These are phyloP conservation scores for Amaranthus palmeri DNA, from an alignment of 148 eudicot species.

Conservation along the genomic window DNA sequence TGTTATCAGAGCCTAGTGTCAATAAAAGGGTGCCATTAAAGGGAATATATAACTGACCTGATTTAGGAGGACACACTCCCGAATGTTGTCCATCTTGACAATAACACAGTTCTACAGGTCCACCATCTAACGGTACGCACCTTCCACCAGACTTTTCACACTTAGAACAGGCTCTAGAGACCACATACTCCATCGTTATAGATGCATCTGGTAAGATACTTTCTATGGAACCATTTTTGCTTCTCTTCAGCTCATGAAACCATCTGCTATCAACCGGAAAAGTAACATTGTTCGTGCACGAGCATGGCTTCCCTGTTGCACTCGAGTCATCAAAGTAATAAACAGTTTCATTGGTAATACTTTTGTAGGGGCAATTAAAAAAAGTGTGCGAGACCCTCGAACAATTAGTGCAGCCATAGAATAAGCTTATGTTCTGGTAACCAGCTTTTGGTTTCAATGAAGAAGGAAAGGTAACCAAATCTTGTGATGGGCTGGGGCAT, in stretches of 20 bases:
- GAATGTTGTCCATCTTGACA: neutral
- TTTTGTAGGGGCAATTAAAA: neutral
- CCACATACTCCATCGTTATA: conserved; percentile 8
- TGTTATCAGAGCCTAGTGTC: too few relatives aligned
- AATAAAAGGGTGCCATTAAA: too few relatives aligned
- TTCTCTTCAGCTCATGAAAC: neutral
- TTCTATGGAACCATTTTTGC: neutral
- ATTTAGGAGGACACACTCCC: neutral
- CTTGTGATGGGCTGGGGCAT: too few relatives aligned
- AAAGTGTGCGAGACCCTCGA: neutral
- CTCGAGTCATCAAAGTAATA: neutral
- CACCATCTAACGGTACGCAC: conserved; percentile 5
- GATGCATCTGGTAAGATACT: neutral
- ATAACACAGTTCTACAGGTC: neutral
- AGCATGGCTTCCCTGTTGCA: neutral
- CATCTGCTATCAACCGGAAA: neutral
- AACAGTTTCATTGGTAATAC: neutral
- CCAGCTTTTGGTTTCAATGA: too few relatives aligned
- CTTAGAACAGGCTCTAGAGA: neutral
- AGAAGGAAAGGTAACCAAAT: too few relatives aligned
- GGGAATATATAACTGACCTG: neutral
- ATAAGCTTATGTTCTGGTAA: conserved; percentile 5
- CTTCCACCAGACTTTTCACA: conserved; percentile 12
- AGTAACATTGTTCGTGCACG: neutral
- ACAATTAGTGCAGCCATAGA: neutral